Conservation (phyloP, 768 basidiomycete species). For the Asterophora lycoperdoides region DNA sequence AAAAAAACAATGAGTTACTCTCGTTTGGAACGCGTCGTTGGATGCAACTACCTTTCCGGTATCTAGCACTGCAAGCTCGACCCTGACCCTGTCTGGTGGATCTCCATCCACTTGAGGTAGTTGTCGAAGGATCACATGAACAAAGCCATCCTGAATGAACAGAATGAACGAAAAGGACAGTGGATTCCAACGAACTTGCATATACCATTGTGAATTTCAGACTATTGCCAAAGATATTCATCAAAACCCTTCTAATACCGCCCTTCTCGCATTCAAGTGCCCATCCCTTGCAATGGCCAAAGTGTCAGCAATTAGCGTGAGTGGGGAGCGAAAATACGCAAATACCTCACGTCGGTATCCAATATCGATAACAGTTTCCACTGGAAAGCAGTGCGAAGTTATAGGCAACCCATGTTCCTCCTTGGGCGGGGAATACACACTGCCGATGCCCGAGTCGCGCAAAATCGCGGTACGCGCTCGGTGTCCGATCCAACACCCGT, state of each 20-base stretch:
- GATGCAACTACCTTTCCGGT: slow-evolving; percentile 64
- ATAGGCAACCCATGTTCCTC: slow-evolving; percentile 42
- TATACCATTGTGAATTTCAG: slow-evolving; percentile 85
- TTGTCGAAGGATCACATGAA: slow-evolving; percentile 81
- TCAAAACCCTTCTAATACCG: slow-evolving; percentile 84
- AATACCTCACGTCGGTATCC: slow-evolving; percentile 62
- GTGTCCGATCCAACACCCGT: slow-evolving; percentile 93
- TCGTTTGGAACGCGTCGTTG: background rate
- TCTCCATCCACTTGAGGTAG: slow-evolving; percentile 53
- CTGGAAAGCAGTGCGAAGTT: slow-evolving; percentile 38
- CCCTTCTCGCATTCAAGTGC: slow-evolving; percentile 84
- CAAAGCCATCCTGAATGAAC: slow-evolving; percentile 66
- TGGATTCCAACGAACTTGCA: background rate
- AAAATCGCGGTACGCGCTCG: slow-evolving; percentile 70
- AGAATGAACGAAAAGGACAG: background rate
- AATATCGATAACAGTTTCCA: slow-evolving; percentile 89
- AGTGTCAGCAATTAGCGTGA: background rate
- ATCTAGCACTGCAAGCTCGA: slow-evolving; percentile 83
- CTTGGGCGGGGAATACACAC: slow-evolving; percentile 84
- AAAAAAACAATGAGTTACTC: slow-evolving; percentile 1
- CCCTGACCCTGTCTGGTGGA: slow-evolving; percentile 56
- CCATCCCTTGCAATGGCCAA: slow-evolving; percentile 62
- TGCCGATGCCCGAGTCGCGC: slow-evolving; percentile 80
- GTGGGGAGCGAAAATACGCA: background rate
- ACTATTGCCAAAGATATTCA: slow-evolving; percentile 95